Percentiles rank a stretch among this genome's conserved stretches.
These are phyloP conservation scores for Phytophthora foliorum DNA, from an alignment of 352 stramenopile genomes.

Conservation along the genomic window DNA sequence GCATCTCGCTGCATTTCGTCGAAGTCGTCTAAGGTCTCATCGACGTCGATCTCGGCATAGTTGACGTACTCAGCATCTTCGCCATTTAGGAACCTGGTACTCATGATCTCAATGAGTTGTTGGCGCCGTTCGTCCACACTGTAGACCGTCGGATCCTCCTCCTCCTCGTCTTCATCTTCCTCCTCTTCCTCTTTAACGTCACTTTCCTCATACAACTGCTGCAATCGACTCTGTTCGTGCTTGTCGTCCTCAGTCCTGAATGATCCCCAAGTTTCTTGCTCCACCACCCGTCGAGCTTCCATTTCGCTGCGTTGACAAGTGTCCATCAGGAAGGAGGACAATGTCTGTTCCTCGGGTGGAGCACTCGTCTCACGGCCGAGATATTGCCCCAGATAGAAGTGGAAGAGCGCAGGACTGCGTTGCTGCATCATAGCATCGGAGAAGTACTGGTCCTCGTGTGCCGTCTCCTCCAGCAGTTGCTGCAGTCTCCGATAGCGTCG, in stretches of 20 bases:
- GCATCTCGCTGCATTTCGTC: conserved; percentile 79
- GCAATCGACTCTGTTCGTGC: conserved; percentile 44
- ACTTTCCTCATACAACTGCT: conserved; percentile 46
- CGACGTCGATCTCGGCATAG: conserved; percentile 71
- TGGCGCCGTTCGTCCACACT: conserved; percentile 57
- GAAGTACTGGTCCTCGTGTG: conserved; percentile 66
- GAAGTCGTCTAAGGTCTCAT: conserved; percentile 73
- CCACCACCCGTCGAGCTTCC: conserved; percentile 61
- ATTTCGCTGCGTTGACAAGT: conserved; percentile 78
- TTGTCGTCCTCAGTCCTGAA: conserved; percentile 52
- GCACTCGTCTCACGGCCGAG: conserved; percentile 21
- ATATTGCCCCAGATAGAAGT: conserved; percentile 87
- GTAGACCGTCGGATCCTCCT: conserved; percentile 21
- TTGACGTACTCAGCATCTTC: conserved; percentile 66
- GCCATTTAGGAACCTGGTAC: conserved; percentile 73
- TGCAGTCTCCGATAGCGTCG: conserved; percentile 76
- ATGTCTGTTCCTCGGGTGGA: conserved; percentile 17
- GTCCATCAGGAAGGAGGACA: conserved; percentile 79
- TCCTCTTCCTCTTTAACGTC: conserved; percentile 52
- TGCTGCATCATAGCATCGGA: conserved; percentile 87
- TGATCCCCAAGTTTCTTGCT: conserved; percentile 69
- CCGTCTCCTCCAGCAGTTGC: conserved; percentile 54
- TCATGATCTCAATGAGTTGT: conserved; percentile 82
- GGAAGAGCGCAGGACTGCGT: conserved; percentile 81
- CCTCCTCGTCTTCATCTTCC: conserved; percentile 47